Base-by-base conservation (phyloP, 306 rosid species). In the Hippophae rhamnoides region DNA sequence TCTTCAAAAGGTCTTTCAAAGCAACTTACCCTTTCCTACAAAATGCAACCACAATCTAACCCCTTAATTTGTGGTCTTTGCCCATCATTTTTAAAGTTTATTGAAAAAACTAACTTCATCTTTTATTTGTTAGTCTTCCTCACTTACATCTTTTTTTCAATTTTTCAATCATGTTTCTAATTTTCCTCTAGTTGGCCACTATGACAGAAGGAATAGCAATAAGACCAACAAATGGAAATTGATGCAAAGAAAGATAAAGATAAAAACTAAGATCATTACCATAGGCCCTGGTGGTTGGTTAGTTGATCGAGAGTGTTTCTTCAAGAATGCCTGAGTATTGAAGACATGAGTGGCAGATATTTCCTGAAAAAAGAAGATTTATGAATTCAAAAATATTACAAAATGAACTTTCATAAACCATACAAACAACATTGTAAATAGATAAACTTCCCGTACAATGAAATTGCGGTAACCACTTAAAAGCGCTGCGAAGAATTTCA, bases 381-480 rank as follows among this genome's bases (percentile, higher is more conserved):
- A 67, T 61, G 71, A 77, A 77, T 60, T 62, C 46, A 56, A 62
- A 59, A 13, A 13, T 43, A 65, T 18, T 18, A 18, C 23, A 18
- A 18, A 18, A 18, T 18, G 23, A 18, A 18, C 23, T 18, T 38
- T 52, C 51, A 12, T 47, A 62, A 23, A 61, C 41, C 31, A 47
- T 56, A 3, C 12, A 65, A 61, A 61, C 62, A 46, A 59, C 7
- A 40, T 5, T 53, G 62, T 13, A 61, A 63, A 61, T 66, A 67
- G 62, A 78, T 65, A 58, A 47, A 56, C 45, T 54, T 10, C 58
- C 48, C 95, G 67, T 92, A 92, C 99, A 43, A 88, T 74, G 79
- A 88, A 92, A 77, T 92, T 92, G 77, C 90, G 99, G 63, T 92
- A 92, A 63, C 99, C 99, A 66, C 97, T 92, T 79, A 92, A 63